phyloP scores from a whole-genome alignment of 2,329 filamentous ascomycete genomes.

The Akanthomyces muscarius region DNA sequence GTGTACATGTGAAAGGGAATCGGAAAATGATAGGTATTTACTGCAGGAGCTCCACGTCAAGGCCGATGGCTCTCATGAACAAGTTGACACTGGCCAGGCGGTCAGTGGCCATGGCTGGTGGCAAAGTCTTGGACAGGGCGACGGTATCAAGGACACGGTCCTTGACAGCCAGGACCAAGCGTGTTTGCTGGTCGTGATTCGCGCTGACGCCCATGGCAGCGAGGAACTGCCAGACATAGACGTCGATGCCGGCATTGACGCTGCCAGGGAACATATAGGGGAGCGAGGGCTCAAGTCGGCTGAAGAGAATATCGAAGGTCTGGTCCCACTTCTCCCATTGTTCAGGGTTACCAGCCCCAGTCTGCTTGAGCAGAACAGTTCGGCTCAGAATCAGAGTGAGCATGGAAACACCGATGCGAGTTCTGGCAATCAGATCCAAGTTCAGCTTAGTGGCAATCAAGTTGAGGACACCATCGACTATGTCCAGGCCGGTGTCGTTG shows the following conservation, averaged over 20 bases:
- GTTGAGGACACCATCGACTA: slow-evolving; percentile 85
- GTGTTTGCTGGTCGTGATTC: slow-evolving; percentile 89
- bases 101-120: slow-evolving; percentile 76
- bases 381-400: slow-evolving; percentile 92
- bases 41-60: slow-evolving; percentile 77
- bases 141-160: slow-evolving; percentile 97
- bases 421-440: slow-evolving; percentile 77
- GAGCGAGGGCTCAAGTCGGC: slow-evolving; percentile 77
- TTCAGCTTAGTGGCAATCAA: slow-evolving; percentile 81
- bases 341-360: slow-evolving; percentile 62
- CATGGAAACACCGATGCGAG: slow-evolving; percentile 82
- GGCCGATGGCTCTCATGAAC: slow-evolving; percentile 97
- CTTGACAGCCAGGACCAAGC: slow-evolving; percentile 92
- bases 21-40: slow-evolving; percentile 23
- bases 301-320: slow-evolving; percentile 84
- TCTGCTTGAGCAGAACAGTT: slow-evolving; percentile 88
- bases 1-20: not conserved
- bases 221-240: slow-evolving; percentile 97
- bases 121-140: slow-evolving; percentile 79
- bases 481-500: slow-evolving; percentile 83
- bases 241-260: slow-evolving; percentile 86
- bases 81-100: slow-evolving; percentile 90
- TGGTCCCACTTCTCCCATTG: slow-evolving; percentile 79
- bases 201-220: slow-evolving; percentile 93
- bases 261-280: slow-evolving; percentile 85